Conservation (phyloP, 495 filamentous ascomycete genomes). For the Hyaloscypha bicolor region DNA sequence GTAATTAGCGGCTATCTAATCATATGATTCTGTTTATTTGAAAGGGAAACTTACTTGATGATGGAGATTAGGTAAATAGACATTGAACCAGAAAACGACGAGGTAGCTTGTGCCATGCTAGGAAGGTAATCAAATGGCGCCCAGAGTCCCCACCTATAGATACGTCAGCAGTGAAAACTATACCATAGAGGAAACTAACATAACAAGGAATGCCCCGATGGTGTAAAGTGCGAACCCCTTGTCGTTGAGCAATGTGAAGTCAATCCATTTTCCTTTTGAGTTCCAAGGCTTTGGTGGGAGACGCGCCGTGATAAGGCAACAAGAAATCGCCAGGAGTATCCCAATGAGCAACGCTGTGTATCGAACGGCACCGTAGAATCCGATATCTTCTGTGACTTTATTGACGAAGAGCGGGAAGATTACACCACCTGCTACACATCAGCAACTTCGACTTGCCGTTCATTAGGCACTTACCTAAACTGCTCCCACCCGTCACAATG, state of each 20-base stretch:
- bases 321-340: slow-evolving; percentile 47
- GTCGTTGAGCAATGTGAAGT: slow-evolving; percentile 36
- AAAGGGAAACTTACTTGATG: slow-evolving; percentile 23
- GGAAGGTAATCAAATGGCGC: slow-evolving; percentile 56
- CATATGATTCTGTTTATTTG: neutral
- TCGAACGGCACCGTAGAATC: slow-evolving; percentile 72
- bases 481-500: slow-evolving; percentile 29
- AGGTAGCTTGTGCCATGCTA: slow-evolving; percentile 43
- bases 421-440: slow-evolving; percentile 43
- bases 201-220: slow-evolving; percentile 8
- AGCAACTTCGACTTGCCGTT: slow-evolving; percentile 17
- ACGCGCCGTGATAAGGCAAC: neutral
- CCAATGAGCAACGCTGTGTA: slow-evolving; percentile 63
- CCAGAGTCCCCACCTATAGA: slow-evolving; percentile 44
- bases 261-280: slow-evolving; percentile 31
- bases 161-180: neutral
- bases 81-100: neutral
- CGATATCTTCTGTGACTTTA: slow-evolving; percentile 59
- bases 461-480: slow-evolving; percentile 24
- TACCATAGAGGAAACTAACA: slow-evolving; percentile 31
- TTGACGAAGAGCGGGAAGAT: slow-evolving; percentile 68
- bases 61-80: slow-evolving; percentile 31
- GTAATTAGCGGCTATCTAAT: neutral
- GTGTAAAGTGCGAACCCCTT: slow-evolving; percentile 35
- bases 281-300: neutral